Evolutionary conservation across 495 filamentous ascomycete genomes (phyloP).

Genomic region (Bryoglossum gracile): DNA sequence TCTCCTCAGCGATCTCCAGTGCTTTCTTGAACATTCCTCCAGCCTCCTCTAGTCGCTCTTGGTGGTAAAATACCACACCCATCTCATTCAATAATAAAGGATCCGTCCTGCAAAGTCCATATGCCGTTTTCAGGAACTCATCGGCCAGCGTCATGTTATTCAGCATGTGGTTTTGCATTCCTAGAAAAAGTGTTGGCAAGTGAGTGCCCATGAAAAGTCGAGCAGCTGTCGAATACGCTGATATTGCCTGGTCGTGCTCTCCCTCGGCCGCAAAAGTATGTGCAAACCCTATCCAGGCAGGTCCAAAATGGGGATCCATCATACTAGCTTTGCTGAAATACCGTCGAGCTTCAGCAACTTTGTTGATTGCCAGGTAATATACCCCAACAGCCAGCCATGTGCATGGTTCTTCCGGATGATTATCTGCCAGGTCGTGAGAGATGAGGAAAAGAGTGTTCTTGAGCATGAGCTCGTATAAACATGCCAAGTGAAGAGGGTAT

Average conservation of each 20-base stretch:
- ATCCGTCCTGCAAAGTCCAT: constrained; percentile 66
- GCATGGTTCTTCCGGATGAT: constrained; percentile 81
- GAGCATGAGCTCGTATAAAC: constrained; percentile 77
- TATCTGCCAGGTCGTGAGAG: constrained; percentile 89
- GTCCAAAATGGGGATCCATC: constrained; percentile 96
- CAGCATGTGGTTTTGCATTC: constrained; percentile 95
- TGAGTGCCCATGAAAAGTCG: constrained; percentile 96
- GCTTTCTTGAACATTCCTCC: constrained; percentile 66
- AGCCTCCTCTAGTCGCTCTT: constrained; percentile 68
- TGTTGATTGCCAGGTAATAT: constrained; percentile 85
- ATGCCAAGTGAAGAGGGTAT: constrained; percentile 87
- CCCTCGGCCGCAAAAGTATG: constrained; percentile 99
- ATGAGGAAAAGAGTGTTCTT: constrained; percentile 87
- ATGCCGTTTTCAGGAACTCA: constrained; percentile 87
- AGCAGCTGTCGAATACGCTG: constrained; percentile 93
- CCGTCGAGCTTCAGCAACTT: constrained; percentile 85
- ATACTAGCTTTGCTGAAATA: constrained; percentile 96
- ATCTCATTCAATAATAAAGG: constrained; percentile 92
- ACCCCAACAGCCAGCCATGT: constrained; percentile 91
- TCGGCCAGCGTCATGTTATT: constrained; percentile 95
- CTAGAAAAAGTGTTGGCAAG: constrained; percentile 89
- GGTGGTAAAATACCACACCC: constrained; percentile 89
- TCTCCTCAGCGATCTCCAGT: constrained; percentile 67
- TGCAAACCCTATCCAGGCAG: constrained; percentile 98
- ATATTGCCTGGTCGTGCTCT: constrained; percentile 97